Evolutionary conservation across 176 grass and related monocot genomes (phyloP), one percentile per base, ranked within the genome.

Genomic region (Carex parvula): DNA sequence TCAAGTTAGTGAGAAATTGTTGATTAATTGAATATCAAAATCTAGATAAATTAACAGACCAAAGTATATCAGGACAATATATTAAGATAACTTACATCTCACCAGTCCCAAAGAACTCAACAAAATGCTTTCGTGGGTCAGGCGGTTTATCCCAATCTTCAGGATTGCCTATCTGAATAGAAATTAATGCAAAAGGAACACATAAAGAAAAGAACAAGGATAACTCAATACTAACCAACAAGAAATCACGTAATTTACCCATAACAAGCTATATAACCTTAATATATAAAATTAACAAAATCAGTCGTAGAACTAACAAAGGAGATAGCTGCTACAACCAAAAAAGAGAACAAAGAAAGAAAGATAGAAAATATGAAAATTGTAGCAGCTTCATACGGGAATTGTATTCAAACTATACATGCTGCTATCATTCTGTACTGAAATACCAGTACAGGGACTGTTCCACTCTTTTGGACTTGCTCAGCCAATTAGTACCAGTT

Each of bases 61-160:
- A 77, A 56, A 77, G 50, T 29, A 56, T 77, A 32, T 33, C 73
- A 54, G 73, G 13, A 77, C 24, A 32, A 18, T 44, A 41, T 30
- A 83, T 54, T 21, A 83, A 50, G 21, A 65, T 52, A 83, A 87
- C 89, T 88, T 88, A 94, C 96, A 99, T 99, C 85, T 99, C 96
- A 66, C 56, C 58, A 71, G 96, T 95, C 82, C 96, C 96, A 22
- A 89, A 99, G 89, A 99, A 99, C 48, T 79, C n/a, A 50, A 99
- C 96, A 66, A 99, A 99, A 80, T 88, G 74, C 90, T 99, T 99
- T 67, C 88, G 86, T 1, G 88, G 91, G 82, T 61, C 21, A 16
- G 93, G 91, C 75, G 29, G 64, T 7, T 85, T 86, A 13, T 70
- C 12, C 81, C 84, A 94, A 12, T 93, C 91, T 89, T 95, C 93